Evolutionary conservation across 2,329 filamentous ascomycete species (phyloP).

Genomic region (Arthrinium puccinioides): DNA sequence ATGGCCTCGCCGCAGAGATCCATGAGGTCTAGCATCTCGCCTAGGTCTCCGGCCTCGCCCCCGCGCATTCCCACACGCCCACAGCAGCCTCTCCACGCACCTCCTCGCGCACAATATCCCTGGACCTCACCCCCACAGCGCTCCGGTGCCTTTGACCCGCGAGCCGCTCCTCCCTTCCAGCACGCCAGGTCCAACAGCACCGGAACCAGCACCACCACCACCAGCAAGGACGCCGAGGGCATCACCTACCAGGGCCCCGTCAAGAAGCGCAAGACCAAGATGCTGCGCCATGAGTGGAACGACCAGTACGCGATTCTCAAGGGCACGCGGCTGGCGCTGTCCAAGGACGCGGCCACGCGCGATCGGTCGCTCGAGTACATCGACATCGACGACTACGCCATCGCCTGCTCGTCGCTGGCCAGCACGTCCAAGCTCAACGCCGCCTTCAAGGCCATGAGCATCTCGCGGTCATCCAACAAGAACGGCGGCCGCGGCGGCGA

Average conservation of each 20-base stretch:
- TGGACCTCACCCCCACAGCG: constrained; percentile 47
- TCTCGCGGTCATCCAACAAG: constrained; percentile 44
- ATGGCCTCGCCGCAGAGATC: constrained; percentile 10
- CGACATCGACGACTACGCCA: constrained; percentile 83
- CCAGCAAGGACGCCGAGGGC: constrained; percentile 36
- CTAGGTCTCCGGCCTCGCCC: constrained; percentile 24
- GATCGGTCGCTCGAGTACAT: constrained; percentile 67
- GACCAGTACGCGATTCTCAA: constrained; percentile 85
- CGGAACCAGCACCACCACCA: constrained; percentile 15
- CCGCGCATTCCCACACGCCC: constrained; percentile 26
- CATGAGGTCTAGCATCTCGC: constrained; percentile 24
- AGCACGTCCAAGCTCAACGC: constrained; percentile 76
- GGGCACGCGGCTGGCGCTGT: constrained; percentile 68
- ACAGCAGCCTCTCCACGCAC: constrained; percentile 39
- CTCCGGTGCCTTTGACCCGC: too few relatives aligned
- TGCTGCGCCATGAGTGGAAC: constrained; percentile 90
- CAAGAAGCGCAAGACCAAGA: constrained; percentile 85
- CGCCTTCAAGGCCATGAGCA: constrained; percentile 74
- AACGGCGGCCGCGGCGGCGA: constrained; percentile 30
- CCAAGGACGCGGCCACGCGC: constrained; percentile 47
- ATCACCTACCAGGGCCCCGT: constrained; percentile 77
- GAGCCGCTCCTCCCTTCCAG: constrained; percentile 32
- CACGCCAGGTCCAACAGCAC: constrained; percentile 32
- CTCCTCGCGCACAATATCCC: constrained; percentile 47
- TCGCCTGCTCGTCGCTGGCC: constrained; percentile 72